Conservation (phyloP, 2,329 filamentous ascomycete genomes). For the Calonectria leucothoes region DNA sequence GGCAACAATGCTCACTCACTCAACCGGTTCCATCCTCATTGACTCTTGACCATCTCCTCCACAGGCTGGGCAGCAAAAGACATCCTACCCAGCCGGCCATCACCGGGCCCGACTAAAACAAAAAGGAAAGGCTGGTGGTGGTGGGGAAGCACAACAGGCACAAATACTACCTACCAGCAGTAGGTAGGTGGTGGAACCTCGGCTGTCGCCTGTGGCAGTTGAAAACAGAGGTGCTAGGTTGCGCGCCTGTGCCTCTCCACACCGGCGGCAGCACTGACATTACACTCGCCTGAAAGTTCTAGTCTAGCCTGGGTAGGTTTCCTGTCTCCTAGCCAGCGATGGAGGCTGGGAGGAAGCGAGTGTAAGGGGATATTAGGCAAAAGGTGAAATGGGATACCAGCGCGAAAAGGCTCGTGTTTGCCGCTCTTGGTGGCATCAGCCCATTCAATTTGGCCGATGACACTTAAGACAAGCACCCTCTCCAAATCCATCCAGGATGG, state of each 20-base stretch:
- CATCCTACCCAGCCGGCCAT: background rate
- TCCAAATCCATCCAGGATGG: background rate
- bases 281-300: background rate
- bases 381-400: background rate
- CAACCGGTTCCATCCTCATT: background rate
- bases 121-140: background rate
- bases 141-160: background rate
- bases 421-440: background rate
- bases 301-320: background rate
- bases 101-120: background rate
- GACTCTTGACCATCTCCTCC: background rate
- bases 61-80: background rate
- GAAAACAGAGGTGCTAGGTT: background rate
- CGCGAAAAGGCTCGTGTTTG: background rate
- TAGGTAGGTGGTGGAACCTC: background rate
- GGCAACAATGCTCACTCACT: background rate
- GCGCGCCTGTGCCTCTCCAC: conserved; percentile 1
- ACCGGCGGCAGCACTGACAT: background rate
- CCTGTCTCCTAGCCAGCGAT: background rate
- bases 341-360: background rate
- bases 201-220: background rate
- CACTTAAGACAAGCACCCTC: background rate
- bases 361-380: background rate
- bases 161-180: background rate
- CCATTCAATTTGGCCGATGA: background rate